Conservation (phyloP, 345 rosid genomes). For the Hibiscus mutabilis region DNA sequence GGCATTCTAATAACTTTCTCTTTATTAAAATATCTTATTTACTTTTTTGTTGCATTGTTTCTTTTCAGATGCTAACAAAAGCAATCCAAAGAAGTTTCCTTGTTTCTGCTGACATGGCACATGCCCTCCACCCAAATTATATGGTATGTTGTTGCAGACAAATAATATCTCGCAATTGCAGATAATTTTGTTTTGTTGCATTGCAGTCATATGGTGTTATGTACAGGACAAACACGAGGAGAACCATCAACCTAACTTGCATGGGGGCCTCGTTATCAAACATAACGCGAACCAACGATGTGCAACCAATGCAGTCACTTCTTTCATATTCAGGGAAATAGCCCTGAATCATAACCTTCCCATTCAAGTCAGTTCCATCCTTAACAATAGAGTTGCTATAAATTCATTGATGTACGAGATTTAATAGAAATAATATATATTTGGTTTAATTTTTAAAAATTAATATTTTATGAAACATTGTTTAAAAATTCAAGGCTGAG, state of each 20-base stretch:
- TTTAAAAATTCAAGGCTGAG: no score
- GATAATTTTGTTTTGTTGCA: slow-evolving; percentile 11
- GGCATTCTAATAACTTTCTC: not conserved
- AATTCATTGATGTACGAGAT: not conserved
- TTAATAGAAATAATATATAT: not conserved
- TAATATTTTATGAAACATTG: no score
- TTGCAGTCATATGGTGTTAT: slow-evolving; percentile 13
- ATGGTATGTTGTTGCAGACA: slow-evolving; percentile 33
- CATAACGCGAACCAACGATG: slow-evolving; percentile 96
- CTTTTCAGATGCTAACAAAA: slow-evolving; percentile 64
- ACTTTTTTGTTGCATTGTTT: not conserved
- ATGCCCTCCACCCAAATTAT: slow-evolving; percentile 93
- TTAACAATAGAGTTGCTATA: not conserved
- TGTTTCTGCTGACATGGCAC: slow-evolving; percentile 98
- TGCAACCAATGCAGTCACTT: slow-evolving; percentile 87
- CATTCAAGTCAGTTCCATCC: slow-evolving; percentile 46
- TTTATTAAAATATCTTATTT: not conserved
- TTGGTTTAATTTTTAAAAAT: no score
- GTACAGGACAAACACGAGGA: slow-evolving; percentile 94
- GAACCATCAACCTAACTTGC: slow-evolving; percentile 92
- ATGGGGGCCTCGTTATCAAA: slow-evolving; percentile 97
- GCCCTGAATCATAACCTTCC: slow-evolving; percentile 71
- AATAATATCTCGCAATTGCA: not conserved
- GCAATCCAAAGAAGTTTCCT: slow-evolving; percentile 84
- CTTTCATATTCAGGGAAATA: slow-evolving; percentile 78